Percentiles rank a stretch among this genome's conserved stretches.
Evolutionary conservation across 2,329 filamentous ascomycete genomes (phyloP).

Genomic region (Phyllachora maydis): DNA sequence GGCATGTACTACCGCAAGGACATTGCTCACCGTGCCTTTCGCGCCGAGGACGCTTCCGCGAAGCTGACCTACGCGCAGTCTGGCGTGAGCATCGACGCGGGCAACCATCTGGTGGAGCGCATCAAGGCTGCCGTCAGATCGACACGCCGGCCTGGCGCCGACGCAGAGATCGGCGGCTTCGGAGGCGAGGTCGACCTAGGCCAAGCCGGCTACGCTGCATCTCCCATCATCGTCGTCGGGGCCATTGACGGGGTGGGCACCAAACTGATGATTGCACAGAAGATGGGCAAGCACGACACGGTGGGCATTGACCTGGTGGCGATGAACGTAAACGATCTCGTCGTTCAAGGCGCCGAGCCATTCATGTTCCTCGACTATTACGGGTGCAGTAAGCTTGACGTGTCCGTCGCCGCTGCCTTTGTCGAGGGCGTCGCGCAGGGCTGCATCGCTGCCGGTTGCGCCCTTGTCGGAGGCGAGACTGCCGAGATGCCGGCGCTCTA

Average conservation of each 20-base stretch:
- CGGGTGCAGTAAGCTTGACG: constrained; percentile 73
- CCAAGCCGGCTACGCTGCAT: constrained; percentile 49
- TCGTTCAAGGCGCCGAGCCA: constrained; percentile 88
- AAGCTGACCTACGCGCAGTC: constrained; percentile 79
- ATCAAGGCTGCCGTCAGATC: constrained; percentile 83
- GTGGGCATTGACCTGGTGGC: constrained; percentile 94
- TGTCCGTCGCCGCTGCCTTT: constrained; percentile 62
- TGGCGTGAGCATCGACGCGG: constrained; percentile 84
- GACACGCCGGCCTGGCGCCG: constrained; percentile 68
- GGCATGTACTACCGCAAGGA: constrained; percentile 86
- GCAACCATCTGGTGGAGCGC: constrained; percentile 76
- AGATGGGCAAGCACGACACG: constrained; percentile 75
- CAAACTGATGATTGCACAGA: constrained; percentile 89
- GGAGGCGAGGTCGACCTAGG: constrained; percentile 70
- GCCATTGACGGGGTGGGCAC: constrained; percentile 94
- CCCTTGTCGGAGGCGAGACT: constrained; percentile 90
- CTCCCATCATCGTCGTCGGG: constrained; percentile 72
- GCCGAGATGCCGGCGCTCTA: constrained; percentile 98
- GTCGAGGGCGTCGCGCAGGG: constrained; percentile 79
- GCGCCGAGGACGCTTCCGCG: constrained; percentile 17
- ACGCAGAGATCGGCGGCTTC: constrained; percentile 89
- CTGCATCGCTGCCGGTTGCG: constrained; percentile 68
- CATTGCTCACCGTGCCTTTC: constrained; percentile 63
- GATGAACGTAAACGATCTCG: constrained; percentile 97
- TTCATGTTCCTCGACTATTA: constrained; percentile 98